A percentile compares a stretch with the other conserved stretches of the same genome.
Conservation (phyloP, 768 basidiomycete genomes). For the Ramaria sp. region DNA sequence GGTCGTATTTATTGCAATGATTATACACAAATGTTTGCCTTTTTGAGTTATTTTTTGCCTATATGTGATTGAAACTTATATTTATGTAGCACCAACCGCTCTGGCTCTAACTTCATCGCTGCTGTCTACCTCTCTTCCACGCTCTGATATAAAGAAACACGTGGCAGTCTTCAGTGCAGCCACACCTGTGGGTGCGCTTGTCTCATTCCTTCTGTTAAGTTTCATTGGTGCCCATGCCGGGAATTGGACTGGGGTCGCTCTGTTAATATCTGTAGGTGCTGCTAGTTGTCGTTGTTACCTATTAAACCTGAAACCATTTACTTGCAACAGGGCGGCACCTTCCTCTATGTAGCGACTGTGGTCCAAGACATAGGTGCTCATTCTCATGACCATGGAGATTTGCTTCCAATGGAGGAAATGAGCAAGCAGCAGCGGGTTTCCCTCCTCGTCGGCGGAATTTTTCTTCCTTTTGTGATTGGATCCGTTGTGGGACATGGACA, state of each 20-base stretch:
- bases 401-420: conserved; percentile 28
- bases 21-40: conserved; percentile 62
- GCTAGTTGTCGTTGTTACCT: not conserved
- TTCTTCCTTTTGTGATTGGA: conserved; percentile 55
- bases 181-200: conserved; percentile 72
- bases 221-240: conserved; percentile 32
- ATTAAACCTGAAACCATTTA: conserved; percentile 8
- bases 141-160: conserved; percentile 59
- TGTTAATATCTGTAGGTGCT: conserved; percentile 72
- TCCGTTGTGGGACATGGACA: conserved; percentile 54
- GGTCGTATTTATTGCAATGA: conserved; percentile 82
- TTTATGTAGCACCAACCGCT: conserved; percentile 68
- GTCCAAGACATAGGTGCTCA: conserved; percentile 54
- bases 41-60: not conserved
- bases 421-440: conserved; percentile 34
- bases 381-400: conserved; percentile 31
- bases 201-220: conserved; percentile 61
- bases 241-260: conserved; percentile 62
- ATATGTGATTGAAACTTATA: not conserved
- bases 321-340: conserved; percentile 68
- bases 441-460: conserved; percentile 57
- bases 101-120: conserved; percentile 82
- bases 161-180: conserved; percentile 72
- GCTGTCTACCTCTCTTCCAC: conserved; percentile 61
- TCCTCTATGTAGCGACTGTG: conserved; percentile 89